A percentile compares a stretch with the other conserved stretches of the same genome.
These are phyloP conservation scores for Pleurotus sapidus DNA, from an alignment of 768 basidiomycete genomes.

Conservation along the genomic window DNA sequence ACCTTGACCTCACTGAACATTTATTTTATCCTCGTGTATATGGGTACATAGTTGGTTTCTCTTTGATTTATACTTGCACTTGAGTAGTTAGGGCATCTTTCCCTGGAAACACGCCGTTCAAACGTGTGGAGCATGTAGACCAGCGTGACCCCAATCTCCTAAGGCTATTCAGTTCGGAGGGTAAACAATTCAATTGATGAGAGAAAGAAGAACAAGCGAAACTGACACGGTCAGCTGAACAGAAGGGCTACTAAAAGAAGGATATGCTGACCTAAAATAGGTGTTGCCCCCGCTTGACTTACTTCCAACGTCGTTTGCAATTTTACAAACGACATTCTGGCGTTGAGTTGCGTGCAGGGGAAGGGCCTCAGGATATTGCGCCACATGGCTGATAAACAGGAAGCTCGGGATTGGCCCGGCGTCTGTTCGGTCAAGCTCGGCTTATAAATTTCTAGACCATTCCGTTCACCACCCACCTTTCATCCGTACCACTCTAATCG, in stretches of 20 bases:
- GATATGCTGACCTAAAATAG: neutral
- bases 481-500: constrained; percentile 25
- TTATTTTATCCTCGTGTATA: no score
- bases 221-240: constrained; percentile 2
- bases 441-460: constrained; percentile 10
- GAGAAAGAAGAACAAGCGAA: constrained; percentile 4
- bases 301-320: constrained; percentile 6
- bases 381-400: constrained; percentile 6
- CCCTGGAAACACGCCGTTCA: no score
- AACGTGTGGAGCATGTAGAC: no score
- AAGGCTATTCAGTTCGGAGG: no score
- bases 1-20: no score
- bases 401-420: constrained; percentile 6
- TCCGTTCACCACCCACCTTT: neutral
- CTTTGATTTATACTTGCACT: no score
- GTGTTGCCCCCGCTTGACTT: neutral
- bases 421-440: constrained; percentile 5
- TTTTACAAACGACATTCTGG: neutral
- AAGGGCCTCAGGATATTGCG: neutral
- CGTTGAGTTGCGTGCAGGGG: neutral
- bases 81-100: no score
- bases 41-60: no score
- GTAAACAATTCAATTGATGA: neutral
- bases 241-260: neutral
- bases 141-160: no score